These are phyloP conservation scores for Lippia alba DNA, from an alignment of 305 asterid species.

Conservation along the genomic window DNA sequence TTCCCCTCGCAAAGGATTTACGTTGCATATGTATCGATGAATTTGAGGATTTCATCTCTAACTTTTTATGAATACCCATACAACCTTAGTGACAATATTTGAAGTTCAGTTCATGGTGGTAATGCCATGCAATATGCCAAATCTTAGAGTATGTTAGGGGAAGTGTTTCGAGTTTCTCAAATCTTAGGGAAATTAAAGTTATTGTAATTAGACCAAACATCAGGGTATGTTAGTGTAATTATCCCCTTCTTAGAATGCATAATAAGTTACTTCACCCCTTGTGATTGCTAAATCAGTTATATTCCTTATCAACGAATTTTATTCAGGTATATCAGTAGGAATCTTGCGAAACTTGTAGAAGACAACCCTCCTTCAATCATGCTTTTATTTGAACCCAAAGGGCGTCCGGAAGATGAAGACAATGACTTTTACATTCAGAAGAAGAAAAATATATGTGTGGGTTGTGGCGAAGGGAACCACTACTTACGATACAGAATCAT, in stretches of 20 bases:
- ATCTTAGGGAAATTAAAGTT: too few species aligned
- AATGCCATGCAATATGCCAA: too few species aligned
- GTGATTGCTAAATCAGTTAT: slow-evolving; percentile 9
- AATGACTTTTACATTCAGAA: slow-evolving; percentile 94
- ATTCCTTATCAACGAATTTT: slow-evolving; percentile 10
- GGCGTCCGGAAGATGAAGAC: slow-evolving; percentile 99
- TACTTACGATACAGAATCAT: slow-evolving; percentile 92
- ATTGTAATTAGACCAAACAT: too few species aligned
- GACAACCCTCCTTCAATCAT: slow-evolving; percentile 83
- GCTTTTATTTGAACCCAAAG: slow-evolving; percentile 98
- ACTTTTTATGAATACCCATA: too few species aligned
- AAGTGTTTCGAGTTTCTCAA: too few species aligned
- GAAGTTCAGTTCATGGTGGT: too few species aligned
- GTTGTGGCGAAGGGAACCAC: slow-evolving; percentile 98
- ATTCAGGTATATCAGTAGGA: slow-evolving; percentile 75
- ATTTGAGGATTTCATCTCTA: too few species aligned
- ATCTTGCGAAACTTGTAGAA: slow-evolving; percentile 84
- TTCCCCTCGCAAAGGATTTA: too few species aligned
- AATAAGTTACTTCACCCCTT: slow-evolving; percentile 7
- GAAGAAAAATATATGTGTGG: slow-evolving; percentile 95
- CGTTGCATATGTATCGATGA: too few species aligned
- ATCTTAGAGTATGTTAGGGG: too few species aligned
- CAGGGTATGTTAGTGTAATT: too few species aligned
- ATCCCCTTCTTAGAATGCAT: neutral
- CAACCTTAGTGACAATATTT: too few species aligned